Evolutionary conservation across 1,139 yeast species (phyloP), one percentile per base, ranked within the genome.

Genomic region (Nematodospora anomalae): DNA sequence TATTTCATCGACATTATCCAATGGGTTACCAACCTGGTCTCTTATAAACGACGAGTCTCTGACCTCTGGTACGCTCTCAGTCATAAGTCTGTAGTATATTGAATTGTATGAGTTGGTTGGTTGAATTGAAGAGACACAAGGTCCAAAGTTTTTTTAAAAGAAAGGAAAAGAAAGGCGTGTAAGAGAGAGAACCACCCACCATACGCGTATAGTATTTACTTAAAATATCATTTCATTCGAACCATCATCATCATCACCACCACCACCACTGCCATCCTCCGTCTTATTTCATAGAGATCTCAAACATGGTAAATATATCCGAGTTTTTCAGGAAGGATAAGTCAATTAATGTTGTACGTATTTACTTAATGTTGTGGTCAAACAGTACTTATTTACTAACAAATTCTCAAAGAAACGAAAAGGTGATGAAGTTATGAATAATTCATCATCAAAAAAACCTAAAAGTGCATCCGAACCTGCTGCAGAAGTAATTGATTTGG

Each of bases 1-100:
- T 9, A 70, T 51, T 12, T 68, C 70, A 33, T 67, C 71, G 3
- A 65, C 65, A 27, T 30, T 26, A 11, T 35, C 35, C n/a, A 16
- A 27, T 16, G 24, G 6, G 21, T 6, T 14, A 16, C 23, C 30
- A 10, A 15, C n/a, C 14, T 32, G 31, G 20, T 30, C 32, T 12
- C 22, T 30, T 16, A 9, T 16, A 8, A 25, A 27, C 15, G 35
- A 32, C 8, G 12, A 12, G 10, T 27, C 21, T n/a, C n/a, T n/a
- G n/a, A n/a, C n/a, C n/a, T n/a, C n/a, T n/a, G n/a, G n/a, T n/a
- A n/a, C n/a, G n/a, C n/a, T n/a, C n/a, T n/a, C n/a, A n/a, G n/a
- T n/a, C n/a, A n/a, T n/a, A n/a, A n/a, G n/a, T n/a, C n/a, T n/a
- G n/a, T n/a, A n/a, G n/a, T n/a, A n/a, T n/a, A n/a, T n/a, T n/a